Base-by-base conservation (phyloP, 257 asterid species). In the Petunia secreta region DNA sequence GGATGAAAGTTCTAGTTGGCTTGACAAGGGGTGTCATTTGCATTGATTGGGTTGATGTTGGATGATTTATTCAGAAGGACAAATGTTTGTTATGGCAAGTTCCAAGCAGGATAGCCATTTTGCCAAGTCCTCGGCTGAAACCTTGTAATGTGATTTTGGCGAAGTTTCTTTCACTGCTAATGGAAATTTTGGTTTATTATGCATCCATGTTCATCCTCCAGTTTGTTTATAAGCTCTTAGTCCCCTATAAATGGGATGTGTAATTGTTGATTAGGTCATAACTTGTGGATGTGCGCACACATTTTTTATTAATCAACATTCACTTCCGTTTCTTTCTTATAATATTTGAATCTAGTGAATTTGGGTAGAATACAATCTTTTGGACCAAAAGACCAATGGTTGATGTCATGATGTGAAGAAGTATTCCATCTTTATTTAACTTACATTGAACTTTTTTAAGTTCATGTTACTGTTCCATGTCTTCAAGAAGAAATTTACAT, bases 1-100 rank as follows among this genome's bases (percentile, higher is more conserved):
- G 78, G 86, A 80, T 86, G 89, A 92, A 78, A 74, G 71, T 84
- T 38, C 39, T 77, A n/a, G n/a, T 9, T 34, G 58, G 34, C 53
- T 48, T 0, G 5, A 25, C 25, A 7, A 15, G 80, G 58, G 39
- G 16, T 25, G 77, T 4, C 13, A 34, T 71, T 48, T 5, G 62
- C 62, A 11, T 71, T 8, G 13, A 10, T 38, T 71, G 34, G 77
- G 3, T 50, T 50, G 60, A 1, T 1, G 44, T 34, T 50, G 43
- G 44, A 50, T 1, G 13, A 59, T 48, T 48, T 43, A 67, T 2
- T 71, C 34, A 71, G 11, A 71, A 3, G 60, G 34, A 44, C 9
- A 46, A 10, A 9, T 34, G 16, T 48, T 71, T 71, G 60, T 5
- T 34, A 11, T 37, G 44, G 3, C 77, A 10, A 25, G 60, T 69